Evolutionary conservation across 139 green algal species (phyloP).

Genomic region (Desmodesmus armatus): DNA sequence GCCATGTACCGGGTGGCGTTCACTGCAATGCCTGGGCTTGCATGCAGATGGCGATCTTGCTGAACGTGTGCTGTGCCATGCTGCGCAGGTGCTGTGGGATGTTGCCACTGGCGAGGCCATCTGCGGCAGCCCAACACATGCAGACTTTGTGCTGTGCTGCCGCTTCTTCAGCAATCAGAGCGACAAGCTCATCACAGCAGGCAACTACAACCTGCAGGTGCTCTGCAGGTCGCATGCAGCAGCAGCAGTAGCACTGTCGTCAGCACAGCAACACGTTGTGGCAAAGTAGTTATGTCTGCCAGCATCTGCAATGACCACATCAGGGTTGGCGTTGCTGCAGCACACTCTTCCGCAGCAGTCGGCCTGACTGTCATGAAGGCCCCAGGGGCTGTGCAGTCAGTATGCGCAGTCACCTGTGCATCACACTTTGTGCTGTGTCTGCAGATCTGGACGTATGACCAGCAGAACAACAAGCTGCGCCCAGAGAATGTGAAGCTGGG

Average conservation of each 20-base stretch:
- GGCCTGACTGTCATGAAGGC: no score
- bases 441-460: conserved; percentile 84
- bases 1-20: no score
- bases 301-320: no score
- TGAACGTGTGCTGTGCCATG: no score
- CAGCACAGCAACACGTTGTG: neutral
- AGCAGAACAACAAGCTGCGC: conserved; percentile 79
- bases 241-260: neutral
- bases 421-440: no score
- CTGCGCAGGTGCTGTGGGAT: conserved; percentile 90
- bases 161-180: conserved; percentile 82
- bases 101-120: conserved; percentile 81
- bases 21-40: no score
- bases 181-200: conserved; percentile 76
- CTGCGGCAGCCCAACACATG: conserved; percentile 80
- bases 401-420: no score
- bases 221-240: conserved; percentile 19
- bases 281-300: no score
- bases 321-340: no score
- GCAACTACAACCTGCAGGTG: conserved; percentile 73
- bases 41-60: no score
- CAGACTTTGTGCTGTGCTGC: conserved; percentile 71
- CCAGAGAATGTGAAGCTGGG: conserved; percentile 74
- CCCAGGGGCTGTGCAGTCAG: no score
- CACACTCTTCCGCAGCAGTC: no score